Percentiles rank a stretch among this genome's conserved stretches.
Evolutionary conservation across 306 rosid genomes (phyloP).

Genomic region (Calophaca sinica): DNA sequence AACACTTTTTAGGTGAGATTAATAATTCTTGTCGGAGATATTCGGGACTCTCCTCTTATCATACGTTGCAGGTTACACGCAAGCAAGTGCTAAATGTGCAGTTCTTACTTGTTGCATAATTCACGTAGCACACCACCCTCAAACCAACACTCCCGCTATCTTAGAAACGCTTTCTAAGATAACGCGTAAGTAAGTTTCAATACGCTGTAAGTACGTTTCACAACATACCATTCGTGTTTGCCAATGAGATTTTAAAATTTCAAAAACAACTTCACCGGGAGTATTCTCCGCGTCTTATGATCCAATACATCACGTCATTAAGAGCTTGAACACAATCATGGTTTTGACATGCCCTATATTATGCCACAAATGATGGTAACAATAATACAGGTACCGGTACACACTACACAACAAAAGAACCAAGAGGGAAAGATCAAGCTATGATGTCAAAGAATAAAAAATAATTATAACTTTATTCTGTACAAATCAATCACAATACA

Average conservation of each 20-base stretch:
- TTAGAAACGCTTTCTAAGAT: background rate
- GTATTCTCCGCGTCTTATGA: background rate
- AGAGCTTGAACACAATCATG: background rate
- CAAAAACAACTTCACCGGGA: background rate
- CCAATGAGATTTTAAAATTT: background rate
- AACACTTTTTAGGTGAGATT: background rate
- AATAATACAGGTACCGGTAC: background rate
- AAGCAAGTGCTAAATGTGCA: background rate
- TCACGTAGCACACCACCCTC: background rate
- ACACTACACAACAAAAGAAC: background rate
- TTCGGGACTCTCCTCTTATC: background rate
- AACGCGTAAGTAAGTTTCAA: too few species aligned
- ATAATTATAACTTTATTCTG: slow-evolving; percentile 46
- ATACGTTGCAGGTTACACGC: background rate
- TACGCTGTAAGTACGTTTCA: background rate
- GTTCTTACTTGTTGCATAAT: background rate
- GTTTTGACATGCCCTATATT: background rate
- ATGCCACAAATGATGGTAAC: background rate
- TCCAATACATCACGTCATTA: background rate
- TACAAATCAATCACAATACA: slow-evolving; percentile 48
- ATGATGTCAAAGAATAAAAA: slow-evolving; percentile 37
- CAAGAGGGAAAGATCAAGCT: background rate
- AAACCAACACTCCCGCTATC: background rate
- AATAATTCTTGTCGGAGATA: background rate
- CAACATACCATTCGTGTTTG: background rate